phyloP scores from a whole-genome alignment of 208 protist genomes.

The Polymyxa betae region DNA sequence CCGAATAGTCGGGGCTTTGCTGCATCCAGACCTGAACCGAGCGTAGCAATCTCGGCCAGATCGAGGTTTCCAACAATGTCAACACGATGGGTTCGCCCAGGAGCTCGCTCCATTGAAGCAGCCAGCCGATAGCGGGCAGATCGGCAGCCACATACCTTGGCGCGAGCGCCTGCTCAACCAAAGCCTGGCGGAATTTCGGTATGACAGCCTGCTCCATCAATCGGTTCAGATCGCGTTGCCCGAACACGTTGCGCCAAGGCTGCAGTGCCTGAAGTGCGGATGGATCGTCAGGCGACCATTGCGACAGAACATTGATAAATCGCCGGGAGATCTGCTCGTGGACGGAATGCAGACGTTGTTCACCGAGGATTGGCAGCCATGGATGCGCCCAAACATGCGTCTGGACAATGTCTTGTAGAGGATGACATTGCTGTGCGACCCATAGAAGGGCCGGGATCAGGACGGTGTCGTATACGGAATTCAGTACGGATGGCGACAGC shows the following conservation, averaged over 20 bases:
- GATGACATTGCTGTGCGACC: background rate
- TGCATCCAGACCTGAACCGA: background rate
- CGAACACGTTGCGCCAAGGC: background rate
- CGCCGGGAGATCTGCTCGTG: background rate
- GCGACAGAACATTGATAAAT: background rate
- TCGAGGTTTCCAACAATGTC: background rate
- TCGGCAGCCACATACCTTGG: background rate
- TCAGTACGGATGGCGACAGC: background rate
- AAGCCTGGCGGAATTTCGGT: background rate
- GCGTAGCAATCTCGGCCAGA: background rate
- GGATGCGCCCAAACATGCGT: background rate
- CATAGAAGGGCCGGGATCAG: background rate
- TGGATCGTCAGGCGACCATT: background rate
- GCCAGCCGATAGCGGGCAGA: background rate
- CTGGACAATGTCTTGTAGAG: background rate
- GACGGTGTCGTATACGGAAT: background rate
- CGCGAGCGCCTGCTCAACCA: background rate
- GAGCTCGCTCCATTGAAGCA: background rate
- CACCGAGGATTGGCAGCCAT: background rate
- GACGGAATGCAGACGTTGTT: background rate
- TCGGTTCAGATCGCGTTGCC: background rate
- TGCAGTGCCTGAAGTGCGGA: background rate
- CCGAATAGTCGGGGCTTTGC: background rate
- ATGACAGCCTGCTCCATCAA: background rate
- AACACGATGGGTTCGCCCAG: background rate